Percentiles rank a stretch among this genome's conserved stretches.
Evolutionary conservation across 2,329 filamentous ascomycete genomes (phyloP).

Genomic region (Talaromyces sp.): DNA sequence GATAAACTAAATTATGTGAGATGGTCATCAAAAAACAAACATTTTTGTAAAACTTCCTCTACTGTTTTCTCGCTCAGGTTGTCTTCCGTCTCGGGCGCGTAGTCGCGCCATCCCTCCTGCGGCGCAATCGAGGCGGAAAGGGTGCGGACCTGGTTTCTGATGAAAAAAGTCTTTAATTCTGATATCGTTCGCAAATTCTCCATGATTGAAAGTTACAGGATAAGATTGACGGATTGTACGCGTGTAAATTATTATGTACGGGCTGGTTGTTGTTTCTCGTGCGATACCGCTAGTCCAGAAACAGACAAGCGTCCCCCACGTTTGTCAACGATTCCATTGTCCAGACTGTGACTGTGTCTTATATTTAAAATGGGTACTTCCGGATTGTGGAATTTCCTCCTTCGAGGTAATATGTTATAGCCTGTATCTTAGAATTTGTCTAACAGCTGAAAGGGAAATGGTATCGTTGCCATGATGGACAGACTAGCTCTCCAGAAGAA

Average conservation of each 20-base stretch:
- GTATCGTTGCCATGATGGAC: conserved; percentile 16
- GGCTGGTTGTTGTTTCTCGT: background rate
- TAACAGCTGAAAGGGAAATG: conserved; percentile 16
- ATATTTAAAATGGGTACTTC: too few relatives aligned
- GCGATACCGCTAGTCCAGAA: conserved; percentile 1
- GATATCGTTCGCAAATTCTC: conserved; percentile 42
- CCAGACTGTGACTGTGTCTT: background rate
- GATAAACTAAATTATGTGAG: background rate
- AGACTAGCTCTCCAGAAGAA: conserved; percentile 9
- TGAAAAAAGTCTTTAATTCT: conserved; percentile 49
- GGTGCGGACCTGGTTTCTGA: conserved; percentile 49
- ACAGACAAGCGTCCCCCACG: background rate
- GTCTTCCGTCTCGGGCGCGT: conserved; percentile 37
- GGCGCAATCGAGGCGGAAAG: conserved; percentile 46
- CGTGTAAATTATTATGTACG: background rate
- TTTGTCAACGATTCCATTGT: background rate
- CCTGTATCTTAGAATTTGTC: too few relatives aligned
- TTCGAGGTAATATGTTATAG: too few relatives aligned
- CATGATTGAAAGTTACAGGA: conserved; percentile 24
- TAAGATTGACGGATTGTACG: background rate
- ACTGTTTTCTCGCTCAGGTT: conserved; percentile 46
- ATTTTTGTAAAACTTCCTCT: conserved; percentile 49
- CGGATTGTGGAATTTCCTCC: too few relatives aligned
- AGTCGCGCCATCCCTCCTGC: conserved; percentile 44
- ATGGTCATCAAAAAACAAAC: conserved; percentile 24